Percentiles rank a stretch among this genome's conserved stretches.
phyloP scores from a whole-genome alignment of 164 flowering plant genomes.

The Berberis vulgaris region DNA sequence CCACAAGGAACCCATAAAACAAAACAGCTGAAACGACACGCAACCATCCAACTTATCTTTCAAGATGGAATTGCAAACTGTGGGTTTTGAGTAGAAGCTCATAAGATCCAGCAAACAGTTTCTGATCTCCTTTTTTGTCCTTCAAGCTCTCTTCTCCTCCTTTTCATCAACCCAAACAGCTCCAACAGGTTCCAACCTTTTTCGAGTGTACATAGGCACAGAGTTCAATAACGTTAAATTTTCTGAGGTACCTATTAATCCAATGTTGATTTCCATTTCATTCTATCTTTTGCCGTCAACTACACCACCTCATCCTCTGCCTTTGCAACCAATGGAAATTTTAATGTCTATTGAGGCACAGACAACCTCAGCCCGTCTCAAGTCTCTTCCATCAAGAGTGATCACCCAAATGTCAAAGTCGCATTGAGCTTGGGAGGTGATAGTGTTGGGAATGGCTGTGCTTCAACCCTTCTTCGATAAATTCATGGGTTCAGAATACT shows the following conservation, averaged over 20 bases:
- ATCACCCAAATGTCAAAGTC: constrained; percentile 34
- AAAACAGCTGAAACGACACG: too few relatives aligned
- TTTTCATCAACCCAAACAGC: constrained; percentile 15
- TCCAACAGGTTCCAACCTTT: constrained; percentile 26
- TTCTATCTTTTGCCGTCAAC: too few relatives aligned
- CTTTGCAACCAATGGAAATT: constrained; percentile 48
- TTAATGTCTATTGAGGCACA: constrained; percentile 43
- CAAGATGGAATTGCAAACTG: too few relatives aligned
- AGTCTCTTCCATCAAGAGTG: constrained; percentile 29
- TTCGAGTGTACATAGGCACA: constrained; percentile 58
- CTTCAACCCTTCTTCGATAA: constrained; percentile 30
- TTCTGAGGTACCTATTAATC: not conserved
- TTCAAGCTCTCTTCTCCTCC: constrained; percentile 15
- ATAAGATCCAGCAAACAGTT: constrained; percentile 12
- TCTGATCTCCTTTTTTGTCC: constrained; percentile 12
- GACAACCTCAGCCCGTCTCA: constrained; percentile 30
- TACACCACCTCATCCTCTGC: constrained; percentile 18
- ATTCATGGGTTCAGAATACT: constrained; percentile 59
- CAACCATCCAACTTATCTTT: too few relatives aligned
- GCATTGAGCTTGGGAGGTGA: constrained; percentile 55
- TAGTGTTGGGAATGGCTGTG: constrained; percentile 16
- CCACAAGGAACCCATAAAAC: too few relatives aligned
- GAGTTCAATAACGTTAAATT: constrained; percentile 43
- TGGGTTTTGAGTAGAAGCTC: not conserved
- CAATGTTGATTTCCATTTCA: too few relatives aligned